Evolutionary conservation across 208 protist genomes (phyloP), one percentile per base, ranked within the genome.

Genomic region (Crithidia bombi): DNA sequence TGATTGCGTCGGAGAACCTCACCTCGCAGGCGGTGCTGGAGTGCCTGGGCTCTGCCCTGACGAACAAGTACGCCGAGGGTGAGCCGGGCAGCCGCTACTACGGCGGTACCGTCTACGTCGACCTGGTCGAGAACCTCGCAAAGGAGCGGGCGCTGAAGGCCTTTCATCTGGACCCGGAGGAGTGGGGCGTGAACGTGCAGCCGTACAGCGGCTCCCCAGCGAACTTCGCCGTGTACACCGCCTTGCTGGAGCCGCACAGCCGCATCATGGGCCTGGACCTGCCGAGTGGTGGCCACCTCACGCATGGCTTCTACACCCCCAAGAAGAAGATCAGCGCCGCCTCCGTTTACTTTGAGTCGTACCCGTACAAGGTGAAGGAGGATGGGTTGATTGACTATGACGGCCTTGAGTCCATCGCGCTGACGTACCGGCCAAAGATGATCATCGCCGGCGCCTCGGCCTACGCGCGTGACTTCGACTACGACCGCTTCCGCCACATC

Each of bases 41-140:
- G 65, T 98, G 94, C 70, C 79, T 99, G 17, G 98, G 98, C 38
- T 99, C 98, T 19, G 86, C 84, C 52, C 82, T 99, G 30, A 99
- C 98, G 28, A 99, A 99, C 89, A 99, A 99, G 85, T 99, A 99
- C 79, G 98, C 98, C 19, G 99, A 99, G 83, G 99, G 99, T 41
- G 87, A 98, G 58, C 96, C 97, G 11, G 98, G 98, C 52, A 83
- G 72, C 28, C 82, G 97, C 67, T 99, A 99, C 85, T 99, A 99
- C 86, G 99, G 99, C 49, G 99, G 99, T 35, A 99, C 98, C 36
- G 87, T 99, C 78, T 90, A 94, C 73, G 96, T 99, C n/a, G 99
- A 99, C 85, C 33, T 97, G 80, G 85, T 99, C 23, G 99, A 99
- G 82, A 69, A 78, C 26, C 72, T 99, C 14, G 96, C 91, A 66